phyloP scores from a whole-genome alignment of 441 rosid genomes.

The Capsella rubella region DNA sequence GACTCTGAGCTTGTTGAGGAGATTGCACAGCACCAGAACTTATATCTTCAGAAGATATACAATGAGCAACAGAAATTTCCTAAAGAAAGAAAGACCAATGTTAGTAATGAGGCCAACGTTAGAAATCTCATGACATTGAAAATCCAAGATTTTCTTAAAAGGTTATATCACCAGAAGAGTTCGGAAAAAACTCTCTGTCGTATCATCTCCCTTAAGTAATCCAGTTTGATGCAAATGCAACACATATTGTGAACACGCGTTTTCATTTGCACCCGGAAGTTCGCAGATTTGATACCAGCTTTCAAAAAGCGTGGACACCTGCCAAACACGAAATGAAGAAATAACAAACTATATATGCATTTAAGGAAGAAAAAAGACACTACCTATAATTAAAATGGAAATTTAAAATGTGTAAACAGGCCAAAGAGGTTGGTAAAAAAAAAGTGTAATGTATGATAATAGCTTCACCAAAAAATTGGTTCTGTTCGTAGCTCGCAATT shows the following conservation, averaged over 20 bases:
- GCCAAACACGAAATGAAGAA: slow-evolving; percentile 30
- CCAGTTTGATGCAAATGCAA: slow-evolving; percentile 83
- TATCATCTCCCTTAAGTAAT: slow-evolving; percentile 85
- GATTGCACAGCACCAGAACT: slow-evolving; percentile 66
- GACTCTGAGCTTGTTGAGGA: slow-evolving; percentile 76
- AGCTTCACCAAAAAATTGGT: slow-evolving; percentile 1
- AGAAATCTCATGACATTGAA: slow-evolving; percentile 3
- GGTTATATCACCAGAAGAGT: slow-evolving; percentile 62
- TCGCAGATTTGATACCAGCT: slow-evolving; percentile 95
- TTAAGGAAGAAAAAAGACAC: not conserved
- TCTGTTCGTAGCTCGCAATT: slow-evolving; percentile 3
- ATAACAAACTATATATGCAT: slow-evolving; percentile 7
- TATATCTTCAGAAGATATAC: slow-evolving; percentile 76
- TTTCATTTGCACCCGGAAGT: slow-evolving; percentile 79
- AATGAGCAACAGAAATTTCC: slow-evolving; percentile 93
- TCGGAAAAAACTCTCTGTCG: slow-evolving; percentile 88
- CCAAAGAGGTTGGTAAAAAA: slow-evolving; percentile 3
- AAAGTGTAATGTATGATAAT: slow-evolving; percentile 2
- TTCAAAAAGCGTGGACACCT: slow-evolving; percentile 80
- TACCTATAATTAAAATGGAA: slow-evolving; percentile 20
- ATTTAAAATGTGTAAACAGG: not conserved
- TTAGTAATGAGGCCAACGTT: slow-evolving; percentile 3
- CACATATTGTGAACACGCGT: slow-evolving; percentile 65
- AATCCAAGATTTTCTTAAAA: slow-evolving; percentile 2
- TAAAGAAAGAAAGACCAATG: slow-evolving; percentile 43